Percentiles rank a stretch among this genome's conserved stretches.
These are phyloP conservation scores for Cordyceps javanica DNA, from an alignment of 2,329 filamentous ascomycete genomes.

Conservation along the genomic window DNA sequence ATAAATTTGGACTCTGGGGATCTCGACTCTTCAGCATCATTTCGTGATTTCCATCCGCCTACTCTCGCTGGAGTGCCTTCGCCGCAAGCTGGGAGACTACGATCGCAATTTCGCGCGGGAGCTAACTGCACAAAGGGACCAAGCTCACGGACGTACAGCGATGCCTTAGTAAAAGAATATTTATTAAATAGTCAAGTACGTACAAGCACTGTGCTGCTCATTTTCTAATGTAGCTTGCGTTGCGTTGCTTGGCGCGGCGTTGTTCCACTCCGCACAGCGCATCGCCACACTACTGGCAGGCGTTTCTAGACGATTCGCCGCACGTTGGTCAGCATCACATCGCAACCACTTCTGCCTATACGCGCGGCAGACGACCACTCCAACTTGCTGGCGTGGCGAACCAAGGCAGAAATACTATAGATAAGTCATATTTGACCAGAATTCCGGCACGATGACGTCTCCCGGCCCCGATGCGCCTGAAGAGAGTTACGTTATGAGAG, in stretches of 20 bases:
- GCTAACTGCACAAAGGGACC: too few species aligned
- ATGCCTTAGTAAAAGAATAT: too few species aligned
- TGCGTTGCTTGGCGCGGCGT: background rate
- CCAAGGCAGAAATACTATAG: background rate
- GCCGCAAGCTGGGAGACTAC: too few species aligned
- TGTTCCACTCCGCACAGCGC: conserved; percentile 9
- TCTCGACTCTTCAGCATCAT: too few species aligned
- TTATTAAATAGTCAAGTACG: background rate
- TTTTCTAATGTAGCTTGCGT: background rate
- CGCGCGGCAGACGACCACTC: background rate
- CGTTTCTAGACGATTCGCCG: conserved; percentile 13
- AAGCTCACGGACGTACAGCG: too few species aligned
- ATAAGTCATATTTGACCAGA: background rate
- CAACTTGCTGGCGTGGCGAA: background rate
- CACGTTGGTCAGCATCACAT: conserved; percentile 10
- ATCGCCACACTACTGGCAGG: conserved; percentile 5
- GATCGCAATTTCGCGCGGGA: too few species aligned
- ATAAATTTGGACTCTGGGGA: too few species aligned
- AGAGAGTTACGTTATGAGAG: conserved; percentile 66
- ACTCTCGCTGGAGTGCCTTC: too few species aligned
- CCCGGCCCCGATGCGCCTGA: conserved; percentile 34
- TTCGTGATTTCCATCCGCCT: too few species aligned
- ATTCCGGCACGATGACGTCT: conserved; percentile 43
- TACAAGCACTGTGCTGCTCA: background rate
- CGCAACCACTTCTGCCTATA: conserved; percentile 8